Percentiles rank a stretch among this genome's conserved stretches.
phyloP scores from a whole-genome alignment of 2,329 filamentous ascomycete genomes.

The Calonectria hongkongensis region DNA sequence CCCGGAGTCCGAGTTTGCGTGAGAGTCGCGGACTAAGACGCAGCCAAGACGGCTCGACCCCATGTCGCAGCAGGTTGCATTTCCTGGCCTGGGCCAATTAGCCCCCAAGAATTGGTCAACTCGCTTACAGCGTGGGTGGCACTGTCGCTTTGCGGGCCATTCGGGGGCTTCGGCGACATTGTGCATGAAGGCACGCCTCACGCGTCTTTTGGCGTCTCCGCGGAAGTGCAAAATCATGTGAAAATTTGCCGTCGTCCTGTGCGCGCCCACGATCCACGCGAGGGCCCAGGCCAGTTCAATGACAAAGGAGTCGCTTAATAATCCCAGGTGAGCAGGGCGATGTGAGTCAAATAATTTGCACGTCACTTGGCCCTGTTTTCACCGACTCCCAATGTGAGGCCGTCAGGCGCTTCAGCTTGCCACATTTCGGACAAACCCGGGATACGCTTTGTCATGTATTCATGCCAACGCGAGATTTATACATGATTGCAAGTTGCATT shows the following conservation, averaged over 20 bases:
- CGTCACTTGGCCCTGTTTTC: conserved; percentile 1
- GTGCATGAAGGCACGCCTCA: conserved; percentile 2
- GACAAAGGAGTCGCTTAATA: conserved; percentile 1
- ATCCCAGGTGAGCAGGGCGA: background rate
- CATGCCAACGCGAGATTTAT: background rate
- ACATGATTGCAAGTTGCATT: background rate
- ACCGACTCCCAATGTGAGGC: conserved; percentile 11
- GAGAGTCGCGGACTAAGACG: background rate
- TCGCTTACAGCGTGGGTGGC: conserved; percentile 17
- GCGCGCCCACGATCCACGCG: conserved; percentile 13
- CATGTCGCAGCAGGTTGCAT: background rate
- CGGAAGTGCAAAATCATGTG: conserved; percentile 17
- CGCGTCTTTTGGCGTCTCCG: conserved; percentile 18
- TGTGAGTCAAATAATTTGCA: background rate
- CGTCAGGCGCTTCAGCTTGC: background rate
- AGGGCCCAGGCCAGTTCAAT: background rate
- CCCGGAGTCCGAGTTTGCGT: background rate
- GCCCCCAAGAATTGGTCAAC: background rate
- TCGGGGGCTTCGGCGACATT: conserved; percentile 13
- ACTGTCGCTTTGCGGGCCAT: background rate
- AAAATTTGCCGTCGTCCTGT: conserved; percentile 14
- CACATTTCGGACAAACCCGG: conserved; percentile 14
- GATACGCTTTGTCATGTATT: background rate
- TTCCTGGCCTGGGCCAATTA: background rate
- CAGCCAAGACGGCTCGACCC: background rate